A percentile compares a stretch with the other conserved stretches of the same genome.
Conservation (phyloP, 1,284 basidiomycete species). For the Apiotrichum siamense region DNA sequence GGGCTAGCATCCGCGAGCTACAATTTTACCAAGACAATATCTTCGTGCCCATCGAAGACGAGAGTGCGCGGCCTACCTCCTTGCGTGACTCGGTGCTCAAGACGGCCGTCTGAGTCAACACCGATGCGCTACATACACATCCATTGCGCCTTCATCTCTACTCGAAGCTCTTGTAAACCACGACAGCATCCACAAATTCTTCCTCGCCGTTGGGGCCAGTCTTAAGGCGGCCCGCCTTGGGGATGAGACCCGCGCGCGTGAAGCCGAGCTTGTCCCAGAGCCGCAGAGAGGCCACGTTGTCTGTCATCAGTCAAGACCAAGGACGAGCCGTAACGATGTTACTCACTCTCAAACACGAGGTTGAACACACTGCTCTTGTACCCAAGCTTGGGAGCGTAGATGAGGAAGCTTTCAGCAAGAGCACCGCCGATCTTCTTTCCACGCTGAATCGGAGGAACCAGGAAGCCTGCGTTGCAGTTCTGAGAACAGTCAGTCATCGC, state of each 20-base stretch:
- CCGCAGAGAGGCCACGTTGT: slow-evolving; percentile 53
- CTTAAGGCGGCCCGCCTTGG: slow-evolving; percentile 71
- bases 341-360: slow-evolving; percentile 79
- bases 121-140: background rate
- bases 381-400: slow-evolving; percentile 65
- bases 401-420: slow-evolving; percentile 71
- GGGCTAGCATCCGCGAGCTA: slow-evolving; percentile 48
- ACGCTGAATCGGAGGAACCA: slow-evolving; percentile 65
- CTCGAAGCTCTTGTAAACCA: slow-evolving; percentile 75
- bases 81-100: slow-evolving; percentile 12
- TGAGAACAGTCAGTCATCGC: background rate
- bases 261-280: slow-evolving; percentile 86
- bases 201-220: slow-evolving; percentile 60
- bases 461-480: slow-evolving; percentile 63
- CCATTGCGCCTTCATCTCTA: slow-evolving; percentile 10
- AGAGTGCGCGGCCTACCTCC: background rate
- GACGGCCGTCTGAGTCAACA: slow-evolving; percentile 24
- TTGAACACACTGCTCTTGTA: slow-evolving; percentile 91
- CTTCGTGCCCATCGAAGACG: slow-evolving; percentile 38
- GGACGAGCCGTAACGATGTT: background rate
- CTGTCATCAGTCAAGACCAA: slow-evolving; percentile 20
- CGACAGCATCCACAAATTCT: slow-evolving; percentile 80
- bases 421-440: slow-evolving; percentile 64
- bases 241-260: slow-evolving; percentile 72
- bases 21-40: slow-evolving; percentile 46